Percentiles rank a stretch among this genome's conserved stretches.
Conservation (phyloP, 352 stramenopile species). For the Globisporangium cederbergense region DNA sequence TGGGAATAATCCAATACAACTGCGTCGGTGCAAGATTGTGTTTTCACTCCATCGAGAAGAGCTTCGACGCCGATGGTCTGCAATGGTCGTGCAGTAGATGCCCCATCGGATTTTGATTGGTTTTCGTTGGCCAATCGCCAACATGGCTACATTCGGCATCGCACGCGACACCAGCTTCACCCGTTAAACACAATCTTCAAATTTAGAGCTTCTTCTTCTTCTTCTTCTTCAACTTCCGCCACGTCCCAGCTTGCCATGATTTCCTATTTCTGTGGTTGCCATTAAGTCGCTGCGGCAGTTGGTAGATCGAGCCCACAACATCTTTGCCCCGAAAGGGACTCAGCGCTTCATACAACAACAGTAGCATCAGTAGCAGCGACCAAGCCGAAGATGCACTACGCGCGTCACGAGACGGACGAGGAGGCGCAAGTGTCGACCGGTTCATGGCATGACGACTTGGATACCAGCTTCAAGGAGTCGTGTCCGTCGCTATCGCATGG, state of each 20-base stretch:
- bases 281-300: neutral
- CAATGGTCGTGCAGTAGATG: constrained; percentile 32
- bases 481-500: constrained; percentile 8
- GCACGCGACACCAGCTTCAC: neutral
- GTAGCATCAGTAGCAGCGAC: neutral
- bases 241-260: neutral
- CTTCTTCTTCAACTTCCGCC: neutral
- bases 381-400: constrained; percentile 10
- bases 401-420: constrained; percentile 10
- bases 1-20: too few species aligned
- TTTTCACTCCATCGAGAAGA: constrained; percentile 25
- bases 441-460: constrained; percentile 13
- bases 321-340: neutral
- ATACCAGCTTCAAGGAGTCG: constrained; percentile 13
- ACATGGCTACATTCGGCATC: neutral
- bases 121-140: neutral
- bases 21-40: too few species aligned
- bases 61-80: constrained; percentile 34
- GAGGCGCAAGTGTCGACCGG: neutral
- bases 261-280: neutral
- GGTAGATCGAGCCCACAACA: constrained; percentile 3
- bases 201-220: neutral
- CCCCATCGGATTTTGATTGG: constrained; percentile 19
- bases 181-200: constrained; percentile 3
- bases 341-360: neutral